phyloP scores from a whole-genome alignment of 2,329 filamentous ascomycete species.

The Diaporthe aspalathi region DNA sequence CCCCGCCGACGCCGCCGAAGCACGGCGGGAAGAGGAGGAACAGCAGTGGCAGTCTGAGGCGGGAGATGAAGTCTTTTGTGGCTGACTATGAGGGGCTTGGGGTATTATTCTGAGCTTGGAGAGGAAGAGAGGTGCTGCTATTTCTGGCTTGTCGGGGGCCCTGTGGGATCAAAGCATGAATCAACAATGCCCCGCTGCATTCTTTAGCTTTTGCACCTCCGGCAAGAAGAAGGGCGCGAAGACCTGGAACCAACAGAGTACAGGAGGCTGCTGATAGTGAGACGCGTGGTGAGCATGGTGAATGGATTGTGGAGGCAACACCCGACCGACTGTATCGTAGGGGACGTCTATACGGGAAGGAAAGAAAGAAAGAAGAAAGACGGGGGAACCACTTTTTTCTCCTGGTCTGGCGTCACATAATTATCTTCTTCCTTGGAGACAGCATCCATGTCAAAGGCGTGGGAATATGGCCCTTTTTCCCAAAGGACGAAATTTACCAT shows the following conservation, averaged over 20 bases:
- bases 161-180: neutral
- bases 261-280: neutral
- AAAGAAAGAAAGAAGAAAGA: neutral
- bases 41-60: neutral
- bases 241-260: neutral
- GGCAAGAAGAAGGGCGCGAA: neutral
- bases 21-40: conserved; percentile 11
- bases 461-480: no score
- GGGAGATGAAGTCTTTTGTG: neutral
- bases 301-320: neutral
- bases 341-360: conserved; percentile 13
- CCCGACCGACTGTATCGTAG: neutral
- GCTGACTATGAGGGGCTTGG: neutral
- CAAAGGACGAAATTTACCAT: no score
- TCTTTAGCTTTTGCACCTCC: conserved; percentile 11
- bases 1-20: conserved; percentile 33
- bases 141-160: no score
- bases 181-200: neutral
- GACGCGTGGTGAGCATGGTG: neutral
- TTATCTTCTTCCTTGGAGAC: conserved; percentile 17
- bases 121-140: no score
- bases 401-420: conserved; percentile 20
- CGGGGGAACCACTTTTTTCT: neutral
- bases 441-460: no score
- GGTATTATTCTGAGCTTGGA: neutral